Evolutionary conservation across 352 stramenopile species (phyloP).

Genomic region (Globisporangium nunn): DNA sequence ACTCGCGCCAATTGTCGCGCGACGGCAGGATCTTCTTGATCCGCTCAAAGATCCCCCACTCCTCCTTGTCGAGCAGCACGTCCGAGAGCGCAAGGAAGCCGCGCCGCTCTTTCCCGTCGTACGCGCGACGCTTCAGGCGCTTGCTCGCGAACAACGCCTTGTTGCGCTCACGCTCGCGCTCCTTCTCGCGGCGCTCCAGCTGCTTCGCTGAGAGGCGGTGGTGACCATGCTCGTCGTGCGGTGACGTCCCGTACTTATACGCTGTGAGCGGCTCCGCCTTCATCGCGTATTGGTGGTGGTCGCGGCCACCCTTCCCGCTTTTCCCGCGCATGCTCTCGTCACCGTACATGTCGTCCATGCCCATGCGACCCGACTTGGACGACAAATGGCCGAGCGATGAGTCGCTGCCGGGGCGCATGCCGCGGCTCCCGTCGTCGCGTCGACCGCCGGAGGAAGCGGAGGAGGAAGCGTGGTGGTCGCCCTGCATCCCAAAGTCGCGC

Average conservation of each 20-base stretch:
- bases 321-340: conserved; percentile 29
- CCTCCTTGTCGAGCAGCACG: conserved; percentile 78
- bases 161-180: conserved; percentile 72
- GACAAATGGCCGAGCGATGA: conserved; percentile 45
- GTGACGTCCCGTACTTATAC: conserved; percentile 38
- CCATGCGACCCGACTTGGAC: conserved; percentile 36
- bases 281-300: conserved; percentile 4
- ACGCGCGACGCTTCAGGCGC: conserved; percentile 54
- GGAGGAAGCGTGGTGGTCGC: not conserved
- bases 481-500: not conserved
- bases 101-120: conserved; percentile 72
- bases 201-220: conserved; percentile 42
- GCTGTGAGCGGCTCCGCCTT: conserved; percentile 18
- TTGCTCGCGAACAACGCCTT: conserved; percentile 68
- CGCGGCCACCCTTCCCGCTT: conserved; percentile 24
- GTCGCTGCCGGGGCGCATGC: conserved; percentile 21
- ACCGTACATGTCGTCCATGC: conserved; percentile 32
- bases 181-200: conserved; percentile 66
- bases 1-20: conserved; percentile 94
- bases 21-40: conserved; percentile 91
- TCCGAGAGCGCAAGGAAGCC: conserved; percentile 66
- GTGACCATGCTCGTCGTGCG: conserved; percentile 45
- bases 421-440: conserved; percentile 29
- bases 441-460: conserved; percentile 11
- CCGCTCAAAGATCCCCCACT: conserved; percentile 92